Evolutionary conservation across 1,139 yeast species (phyloP).

Genomic region (Kodamaea derodonti): DNA sequence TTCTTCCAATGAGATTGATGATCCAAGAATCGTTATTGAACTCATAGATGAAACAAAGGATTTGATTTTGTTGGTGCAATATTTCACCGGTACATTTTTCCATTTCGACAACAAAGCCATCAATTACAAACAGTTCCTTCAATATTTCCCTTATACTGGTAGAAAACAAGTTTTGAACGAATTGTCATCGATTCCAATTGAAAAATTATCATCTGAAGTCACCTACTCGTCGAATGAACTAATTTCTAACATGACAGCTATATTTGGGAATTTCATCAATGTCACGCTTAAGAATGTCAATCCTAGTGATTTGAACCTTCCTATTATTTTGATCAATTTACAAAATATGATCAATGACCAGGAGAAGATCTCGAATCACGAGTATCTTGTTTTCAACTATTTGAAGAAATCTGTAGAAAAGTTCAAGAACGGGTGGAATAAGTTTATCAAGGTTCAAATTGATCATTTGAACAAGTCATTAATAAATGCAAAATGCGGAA

Average conservation of each 20-base stretch:
- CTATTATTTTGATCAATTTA: conserved; percentile 36
- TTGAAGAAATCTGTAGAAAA: conserved; percentile 52
- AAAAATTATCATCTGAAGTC: conserved; percentile 12
- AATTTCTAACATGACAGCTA: conserved; percentile 45
- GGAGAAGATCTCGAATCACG: conserved; percentile 50
- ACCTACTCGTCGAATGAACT: conserved; percentile 51
- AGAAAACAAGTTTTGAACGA: conserved; percentile 28
- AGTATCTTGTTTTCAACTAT: conserved; percentile 51
- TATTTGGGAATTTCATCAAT: conserved; percentile 51
- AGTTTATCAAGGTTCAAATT: conserved; percentile 53
- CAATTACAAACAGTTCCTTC: conserved; percentile 48
- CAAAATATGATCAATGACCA: conserved; percentile 36
- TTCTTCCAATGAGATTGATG: conserved; percentile 29
- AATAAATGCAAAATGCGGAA: conserved; percentile 40
- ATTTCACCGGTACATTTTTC: conserved; percentile 61
- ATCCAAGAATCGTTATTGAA: conserved; percentile 41
- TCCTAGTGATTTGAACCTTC: conserved; percentile 36
- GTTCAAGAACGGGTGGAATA: conserved; percentile 54
- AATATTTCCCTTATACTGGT: conserved; percentile 33
- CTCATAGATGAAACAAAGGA: conserved; percentile 34
- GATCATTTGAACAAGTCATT: conserved; percentile 50
- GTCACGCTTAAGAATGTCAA: conserved; percentile 33
- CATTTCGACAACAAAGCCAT: conserved; percentile 51
- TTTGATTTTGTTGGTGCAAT: conserved; percentile 51
- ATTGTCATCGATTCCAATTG: conserved; percentile 15